phyloP scores from a whole-genome alignment of 352 stramenopile species.

The Pythium rhizo-oryzae region DNA sequence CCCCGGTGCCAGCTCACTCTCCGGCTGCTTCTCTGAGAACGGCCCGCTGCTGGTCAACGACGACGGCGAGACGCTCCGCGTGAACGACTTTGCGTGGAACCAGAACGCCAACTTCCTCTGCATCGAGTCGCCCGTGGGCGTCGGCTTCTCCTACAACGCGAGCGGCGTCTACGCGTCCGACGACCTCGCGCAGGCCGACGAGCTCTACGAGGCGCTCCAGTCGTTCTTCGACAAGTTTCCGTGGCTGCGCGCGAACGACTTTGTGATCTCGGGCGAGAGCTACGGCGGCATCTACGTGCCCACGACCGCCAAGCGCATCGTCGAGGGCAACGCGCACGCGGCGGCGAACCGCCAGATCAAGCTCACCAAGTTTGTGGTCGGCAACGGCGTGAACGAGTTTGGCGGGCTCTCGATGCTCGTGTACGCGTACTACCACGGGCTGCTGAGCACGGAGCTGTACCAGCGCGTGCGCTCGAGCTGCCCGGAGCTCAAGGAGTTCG shows the following conservation, averaged over 20 bases:
- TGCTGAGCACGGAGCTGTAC: slow-evolving; percentile 69
- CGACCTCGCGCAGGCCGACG: slow-evolving; percentile 68
- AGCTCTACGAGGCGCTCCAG: slow-evolving; percentile 80
- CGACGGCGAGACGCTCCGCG: slow-evolving; percentile 44
- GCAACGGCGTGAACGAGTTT: slow-evolving; percentile 67
- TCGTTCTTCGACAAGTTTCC: slow-evolving; percentile 90
- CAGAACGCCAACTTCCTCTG: slow-evolving; percentile 56
- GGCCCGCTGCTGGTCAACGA: slow-evolving; percentile 63
- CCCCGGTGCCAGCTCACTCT: slow-evolving; percentile 58
- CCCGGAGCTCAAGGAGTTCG: slow-evolving; percentile 43
- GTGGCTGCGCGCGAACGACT: slow-evolving; percentile 72
- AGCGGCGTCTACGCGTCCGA: slow-evolving; percentile 68
- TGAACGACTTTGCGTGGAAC: slow-evolving; percentile 65
- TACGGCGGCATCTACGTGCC: slow-evolving; percentile 86
- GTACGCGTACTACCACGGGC: slow-evolving; percentile 76
- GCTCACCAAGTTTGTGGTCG: slow-evolving; percentile 90
- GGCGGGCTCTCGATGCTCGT: slow-evolving; percentile 50
- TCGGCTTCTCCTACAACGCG: slow-evolving; percentile 68
- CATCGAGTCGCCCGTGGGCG: slow-evolving; percentile 61
- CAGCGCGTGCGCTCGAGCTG: slow-evolving; percentile 44
- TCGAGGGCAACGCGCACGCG: slow-evolving; percentile 37
- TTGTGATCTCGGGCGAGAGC: slow-evolving; percentile 78
- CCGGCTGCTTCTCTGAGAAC: slow-evolving; percentile 69
- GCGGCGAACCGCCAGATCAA: slow-evolving; percentile 46
- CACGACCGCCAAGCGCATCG: slow-evolving; percentile 53